Evolutionary conservation across 345 rosid species (phyloP), one percentile per base, ranked within the genome.

Genomic region (Trapa incisa): DNA sequence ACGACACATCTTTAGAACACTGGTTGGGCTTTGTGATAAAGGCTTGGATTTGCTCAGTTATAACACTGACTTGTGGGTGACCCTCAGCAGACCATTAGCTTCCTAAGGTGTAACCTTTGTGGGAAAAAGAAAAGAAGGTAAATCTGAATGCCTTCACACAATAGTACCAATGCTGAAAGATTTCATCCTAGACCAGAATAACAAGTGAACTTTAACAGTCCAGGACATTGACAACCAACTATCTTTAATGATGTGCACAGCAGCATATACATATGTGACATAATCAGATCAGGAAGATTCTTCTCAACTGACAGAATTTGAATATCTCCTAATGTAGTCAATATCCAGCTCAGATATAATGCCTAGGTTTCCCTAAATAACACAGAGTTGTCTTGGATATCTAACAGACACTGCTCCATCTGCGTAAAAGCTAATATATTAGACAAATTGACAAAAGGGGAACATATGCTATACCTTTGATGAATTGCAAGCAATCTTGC

Each of bases 401-500:
- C 53, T 50, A 22, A 61, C 8, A 33, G 4, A 45, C 48, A 57
- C 37, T 50, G 32, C 35, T n/a, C 47, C 11, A 17, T 22, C 37
- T 35, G 38, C 64, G 32, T 43, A 66, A 56, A 47, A 17, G 43
- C 45, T 14, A 35, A 32, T 29, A 15, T 54, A 50, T 33, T 32
- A 0, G 15, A 10, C 38, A 58, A 35, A 58, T 1, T 8, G 37
- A 8, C 37, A 33, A 35, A 37, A 50, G 56, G 22, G 29, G 5
- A 22, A 57, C 6, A 56, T 68, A 52, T 41, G 53, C 50, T 37
- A 69, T 82, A 94, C 99, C 97, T 94, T 94, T 61, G 97, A 94
- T 47, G 99, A 85, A 79, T 38, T 85, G 89, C 97, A 91, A 37
- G 96, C 84, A 67, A 94, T 86, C 85, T 91, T 94, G 75, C 99